phyloP scores from a whole-genome alignment of 768 basidiomycete genomes.

The Clavulina sp. region DNA sequence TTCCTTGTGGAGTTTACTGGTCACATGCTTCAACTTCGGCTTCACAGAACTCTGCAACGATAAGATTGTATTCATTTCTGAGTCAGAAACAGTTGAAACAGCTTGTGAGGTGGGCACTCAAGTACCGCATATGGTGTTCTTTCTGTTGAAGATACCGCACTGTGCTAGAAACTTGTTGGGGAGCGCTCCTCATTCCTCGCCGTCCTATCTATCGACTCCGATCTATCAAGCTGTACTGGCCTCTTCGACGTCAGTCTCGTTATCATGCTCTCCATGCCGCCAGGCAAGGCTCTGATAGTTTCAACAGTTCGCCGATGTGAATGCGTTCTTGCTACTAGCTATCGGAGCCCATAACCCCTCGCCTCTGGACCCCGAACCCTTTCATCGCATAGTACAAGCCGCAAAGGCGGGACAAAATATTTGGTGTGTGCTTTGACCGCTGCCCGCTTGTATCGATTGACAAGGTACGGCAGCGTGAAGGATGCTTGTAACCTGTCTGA shows the following conservation, averaged over 20 bases:
- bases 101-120: not conserved
- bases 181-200: not conserved
- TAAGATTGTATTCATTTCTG: not conserved
- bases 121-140: not conserved
- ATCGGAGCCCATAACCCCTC: not conserved
- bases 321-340: not conserved
- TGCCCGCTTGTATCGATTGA: not conserved
- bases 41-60: not conserved
- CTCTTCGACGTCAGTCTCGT: not conserved
- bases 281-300: not conserved
- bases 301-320: not conserved
- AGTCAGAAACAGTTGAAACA: not conserved
- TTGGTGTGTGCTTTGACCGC: not conserved
- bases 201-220: not conserved
- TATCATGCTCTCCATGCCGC: not conserved
- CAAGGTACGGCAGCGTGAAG: not conserved
- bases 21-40: not conserved
- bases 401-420: not conserved
- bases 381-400: not conserved
- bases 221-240: not conserved
- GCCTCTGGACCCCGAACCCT: not conserved
- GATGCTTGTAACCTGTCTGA: not conserved
- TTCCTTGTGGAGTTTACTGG: not conserved
- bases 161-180: not conserved
- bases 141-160: not conserved